Conservation (phyloP, 148 eudicot species). For the Oxyria digyna region DNA sequence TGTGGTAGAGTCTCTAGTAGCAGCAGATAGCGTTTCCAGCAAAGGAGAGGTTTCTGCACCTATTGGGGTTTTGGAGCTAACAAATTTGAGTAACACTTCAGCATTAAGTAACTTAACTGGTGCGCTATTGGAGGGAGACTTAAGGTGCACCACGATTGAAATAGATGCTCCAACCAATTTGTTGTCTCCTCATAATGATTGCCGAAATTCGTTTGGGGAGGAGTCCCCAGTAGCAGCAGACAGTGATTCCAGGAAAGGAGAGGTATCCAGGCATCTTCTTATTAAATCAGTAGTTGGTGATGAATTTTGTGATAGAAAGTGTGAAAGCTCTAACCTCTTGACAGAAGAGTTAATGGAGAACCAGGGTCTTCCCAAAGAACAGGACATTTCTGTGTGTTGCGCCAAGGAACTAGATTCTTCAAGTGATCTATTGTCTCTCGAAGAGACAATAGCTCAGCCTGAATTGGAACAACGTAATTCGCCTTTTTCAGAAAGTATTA, state of each 20-base stretch:
- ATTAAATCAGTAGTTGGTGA: neutral
- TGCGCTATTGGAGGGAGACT: slow-evolving; percentile 8
- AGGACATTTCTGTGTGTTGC: neutral
- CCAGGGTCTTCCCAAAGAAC: neutral
- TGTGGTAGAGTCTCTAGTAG: neutral
- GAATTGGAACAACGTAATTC: neutral
- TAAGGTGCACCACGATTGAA: neutral
- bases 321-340: neutral
- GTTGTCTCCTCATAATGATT: neutral
- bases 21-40: neutral
- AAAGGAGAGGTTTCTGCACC: slow-evolving; percentile 28
- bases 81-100: slow-evolving; percentile 20
- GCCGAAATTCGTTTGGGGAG: neutral
- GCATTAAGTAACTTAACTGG: slow-evolving; percentile 17
- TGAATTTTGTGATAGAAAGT: neutral
- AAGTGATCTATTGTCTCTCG: neutral
- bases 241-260: neutral
- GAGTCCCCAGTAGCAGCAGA: neutral
- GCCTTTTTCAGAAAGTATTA: neutral
- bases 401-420: neutral
- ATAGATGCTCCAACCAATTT: neutral
- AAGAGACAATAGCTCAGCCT: neutral
- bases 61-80: slow-evolving; percentile 41
- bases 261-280: neutral
- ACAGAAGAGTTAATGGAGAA: neutral